Percentiles rank a stretch among this genome's conserved stretches.
These are phyloP conservation scores for Aspergillus eucalypticola DNA, from an alignment of 2,329 filamentous ascomycete genomes.

Conservation along the genomic window DNA sequence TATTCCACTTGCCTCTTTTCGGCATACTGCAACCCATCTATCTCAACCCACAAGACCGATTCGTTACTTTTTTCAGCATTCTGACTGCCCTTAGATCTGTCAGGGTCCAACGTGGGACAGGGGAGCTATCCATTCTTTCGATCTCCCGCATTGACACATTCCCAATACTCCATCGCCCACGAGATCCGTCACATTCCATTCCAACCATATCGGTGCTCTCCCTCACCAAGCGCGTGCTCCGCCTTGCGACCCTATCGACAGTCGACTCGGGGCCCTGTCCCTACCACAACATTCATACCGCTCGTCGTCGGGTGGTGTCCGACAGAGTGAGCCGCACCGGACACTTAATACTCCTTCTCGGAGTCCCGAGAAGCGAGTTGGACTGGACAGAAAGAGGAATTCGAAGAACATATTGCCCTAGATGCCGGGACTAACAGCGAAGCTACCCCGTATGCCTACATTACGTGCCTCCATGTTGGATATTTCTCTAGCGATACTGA, in stretches of 20 bases:
- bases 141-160: conserved; percentile 11
- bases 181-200: conserved; percentile 30
- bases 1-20: conserved; percentile 26
- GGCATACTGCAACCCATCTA: conserved; percentile 9
- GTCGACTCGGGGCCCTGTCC: not conserved
- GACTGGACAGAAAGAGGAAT: conserved; percentile 15
- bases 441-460: conserved; percentile 26
- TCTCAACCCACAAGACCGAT: not conserved
- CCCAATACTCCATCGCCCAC: conserved; percentile 11
- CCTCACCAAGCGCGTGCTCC: not conserved
- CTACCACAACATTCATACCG: not conserved
- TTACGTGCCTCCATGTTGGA: conserved; percentile 24
- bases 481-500: conserved; percentile 5
- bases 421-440: not conserved
- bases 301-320: not conserved
- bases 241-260: not conserved
- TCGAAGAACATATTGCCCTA: conserved; percentile 16
- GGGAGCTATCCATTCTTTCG: conserved; percentile 19
- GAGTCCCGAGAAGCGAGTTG: conserved; percentile 43
- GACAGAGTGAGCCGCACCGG: conserved; percentile 12
- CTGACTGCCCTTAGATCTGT: conserved; percentile 27
- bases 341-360: conserved; percentile 38
- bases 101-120: conserved; percentile 19
- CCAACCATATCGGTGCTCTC: conserved; percentile 11
- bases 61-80: conserved; percentile 13